Base-by-base conservation (phyloP, 768 basidiomycete genomes). In the Suillus spraguei region DNA sequence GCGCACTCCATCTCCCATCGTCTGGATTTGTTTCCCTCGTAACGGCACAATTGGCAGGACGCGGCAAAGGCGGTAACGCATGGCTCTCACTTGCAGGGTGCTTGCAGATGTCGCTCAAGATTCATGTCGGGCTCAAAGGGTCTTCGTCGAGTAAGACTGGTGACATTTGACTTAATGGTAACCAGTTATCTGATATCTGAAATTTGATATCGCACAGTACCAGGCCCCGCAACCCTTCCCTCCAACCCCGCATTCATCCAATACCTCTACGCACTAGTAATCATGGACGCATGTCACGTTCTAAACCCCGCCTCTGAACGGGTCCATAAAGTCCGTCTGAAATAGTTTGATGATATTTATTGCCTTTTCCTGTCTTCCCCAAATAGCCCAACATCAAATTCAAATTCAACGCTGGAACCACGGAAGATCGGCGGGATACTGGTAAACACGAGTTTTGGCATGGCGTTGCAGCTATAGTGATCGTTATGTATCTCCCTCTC, bases 271-370 rank as follows among this genome's bases (percentile, higher is more conserved):
- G 91, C 90, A 0, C 79, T 99, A 46, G 95, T 95, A 1, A 89
- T 98, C n/a, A 86, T 89, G 20, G 90, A 95, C 67, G 95, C 91
- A 1, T 93, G 92, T 67, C 83, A 87, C 2, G 77, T 78, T 2
- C 78, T 69, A 11, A 81, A 88, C n/a, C 79, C 89, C 0, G 85
- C 62, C 52, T 28, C 73, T 62, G 28, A 20, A 39, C 80, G 78
- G 59, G 88, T 85, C 14, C 77, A 85, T 3, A 80, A 80, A 16
- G 84, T 97, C 13, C 82, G 88, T 46, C 78, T 99, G 32, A 99
- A 98, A 74, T 99, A 97, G 97, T 97, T 97, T 22, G 99, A 99
- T 70, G 97, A 99, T 69, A 79, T 99, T 5, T 98, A 98, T 69
- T 91, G 88, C 2, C 81, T 87, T 46, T 79, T 82, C 46, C 86